Percentiles rank a stretch among this genome's conserved stretches.
Conservation (phyloP, 2,329 filamentous ascomycete species). For the Hortaea werneckii region DNA sequence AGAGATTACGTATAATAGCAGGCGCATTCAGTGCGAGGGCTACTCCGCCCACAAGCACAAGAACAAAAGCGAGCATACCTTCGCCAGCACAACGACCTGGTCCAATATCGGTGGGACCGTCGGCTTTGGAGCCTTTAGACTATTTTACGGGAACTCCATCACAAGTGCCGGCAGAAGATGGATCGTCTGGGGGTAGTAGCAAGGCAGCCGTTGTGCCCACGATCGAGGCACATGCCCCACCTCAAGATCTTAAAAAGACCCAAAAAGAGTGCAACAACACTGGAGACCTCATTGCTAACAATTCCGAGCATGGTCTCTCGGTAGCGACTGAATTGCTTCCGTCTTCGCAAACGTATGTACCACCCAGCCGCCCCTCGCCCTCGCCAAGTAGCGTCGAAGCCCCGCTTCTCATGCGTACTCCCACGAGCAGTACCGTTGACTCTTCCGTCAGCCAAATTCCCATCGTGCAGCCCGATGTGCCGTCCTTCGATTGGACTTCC, state of each 20-base stretch:
- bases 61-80: conserved; percentile 14
- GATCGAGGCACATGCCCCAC: conserved; percentile 8
- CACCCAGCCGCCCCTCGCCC: conserved; percentile 1
- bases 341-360: conserved; percentile 16
- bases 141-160: conserved; percentile 15
- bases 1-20: conserved; percentile 58
- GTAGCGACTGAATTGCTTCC: conserved; percentile 14
- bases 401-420: background rate
- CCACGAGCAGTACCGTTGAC: conserved; percentile 6
- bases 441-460: conserved; percentile 15
- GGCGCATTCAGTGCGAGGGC: conserved; percentile 30
- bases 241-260: background rate
- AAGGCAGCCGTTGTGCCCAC: conserved; percentile 14
- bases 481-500: conserved; percentile 73
- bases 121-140: conserved; percentile 13
- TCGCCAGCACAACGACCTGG: conserved; percentile 1
- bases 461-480: conserved; percentile 20
- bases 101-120: background rate
- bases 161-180: background rate
- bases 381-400: background rate
- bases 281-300: background rate
- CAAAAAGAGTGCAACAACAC: background rate
- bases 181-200: background rate
- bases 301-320: conserved; percentile 9
- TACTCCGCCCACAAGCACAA: conserved; percentile 7